Evolutionary conservation across 1,139 yeast genomes (phyloP), one percentile per base, ranked within the genome.

Genomic region (Geotrichum klebahnii): DNA sequence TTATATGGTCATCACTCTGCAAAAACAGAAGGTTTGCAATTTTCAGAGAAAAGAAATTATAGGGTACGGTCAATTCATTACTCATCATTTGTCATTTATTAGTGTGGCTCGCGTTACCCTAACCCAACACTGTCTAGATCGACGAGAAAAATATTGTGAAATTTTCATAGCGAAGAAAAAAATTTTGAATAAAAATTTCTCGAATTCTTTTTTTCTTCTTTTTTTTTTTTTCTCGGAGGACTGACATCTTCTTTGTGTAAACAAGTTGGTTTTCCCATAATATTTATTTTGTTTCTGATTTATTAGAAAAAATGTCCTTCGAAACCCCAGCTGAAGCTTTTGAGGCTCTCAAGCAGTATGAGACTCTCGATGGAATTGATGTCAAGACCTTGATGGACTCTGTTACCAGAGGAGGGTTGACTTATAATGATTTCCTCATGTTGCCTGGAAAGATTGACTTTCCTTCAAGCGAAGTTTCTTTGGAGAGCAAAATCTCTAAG

Each of bases 371-470:
- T 70, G 99, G 98, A 57, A 79, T 92, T 61, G 83, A 87, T 59
- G 84, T 86, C 64, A 75, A 79, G 55, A 79, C 86, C 61, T 80
- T 92, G 72, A 86, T 94, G 84, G 96, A 92, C 74, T 88, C 97
- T 48, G 74, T 80, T 61, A 72, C 75, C 63, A 84, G 94, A 72
- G 98, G 98, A 69, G 99, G 99, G 54, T 80, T 92, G 67, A 92
- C 99, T 58, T 92, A 94, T 76, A 94, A 92, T 67, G 99, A 92
- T 74, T 87, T 92, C 70, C 79, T 92, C 70, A 79, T 92, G 61
- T 80, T 92, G 66, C 99, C 99, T 59, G 97, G 97, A 58, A 86
- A 88, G 74, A 87, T 92, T 65, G 82, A 81, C 65, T 90, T 89
- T 75, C 87, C 96, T 57, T 80, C 97, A 43, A 77, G 84, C 49